phyloP scores from a whole-genome alignment of 2,329 filamentous ascomycete species.

The Ophiostoma sp. region DNA sequence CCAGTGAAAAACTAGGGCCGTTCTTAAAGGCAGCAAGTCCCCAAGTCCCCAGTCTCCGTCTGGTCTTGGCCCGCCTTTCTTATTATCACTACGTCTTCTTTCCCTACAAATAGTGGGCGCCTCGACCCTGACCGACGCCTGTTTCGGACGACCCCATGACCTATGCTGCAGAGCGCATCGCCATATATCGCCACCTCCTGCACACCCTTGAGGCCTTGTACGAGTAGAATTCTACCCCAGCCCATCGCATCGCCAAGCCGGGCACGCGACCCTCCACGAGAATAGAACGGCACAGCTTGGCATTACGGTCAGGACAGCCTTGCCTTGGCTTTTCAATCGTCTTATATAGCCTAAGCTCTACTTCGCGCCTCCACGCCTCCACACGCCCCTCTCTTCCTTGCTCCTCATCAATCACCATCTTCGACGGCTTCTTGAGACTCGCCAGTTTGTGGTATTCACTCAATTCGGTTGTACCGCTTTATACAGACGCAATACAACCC shows the following conservation, averaged over 20 bases:
- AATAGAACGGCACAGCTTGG: conserved; percentile 10
- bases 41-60: neutral
- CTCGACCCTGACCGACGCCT: conserved; percentile 1
- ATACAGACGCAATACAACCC: too few relatives aligned
- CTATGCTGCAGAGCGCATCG: neutral
- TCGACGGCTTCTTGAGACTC: too few relatives aligned
- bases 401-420: neutral
- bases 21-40: too few relatives aligned
- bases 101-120: neutral
- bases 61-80: neutral
- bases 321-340: neutral
- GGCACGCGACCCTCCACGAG: conserved; percentile 1
- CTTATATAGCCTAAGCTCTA: conserved; percentile 1
- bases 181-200: neutral
- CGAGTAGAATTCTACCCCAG: neutral
- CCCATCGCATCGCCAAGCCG: conserved; percentile 7
- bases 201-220: neutral
- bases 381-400: neutral
- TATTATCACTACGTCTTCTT: neutral
- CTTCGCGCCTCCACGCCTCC: neutral
- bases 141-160: neutral
- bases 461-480: too few relatives aligned
- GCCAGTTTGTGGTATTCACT: too few relatives aligned
- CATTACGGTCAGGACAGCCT: conserved; percentile 3
- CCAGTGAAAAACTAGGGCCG: neutral